Base-by-base conservation (phyloP, 2,329 filamentous ascomycete genomes). In the Neospermospora avenae region DNA sequence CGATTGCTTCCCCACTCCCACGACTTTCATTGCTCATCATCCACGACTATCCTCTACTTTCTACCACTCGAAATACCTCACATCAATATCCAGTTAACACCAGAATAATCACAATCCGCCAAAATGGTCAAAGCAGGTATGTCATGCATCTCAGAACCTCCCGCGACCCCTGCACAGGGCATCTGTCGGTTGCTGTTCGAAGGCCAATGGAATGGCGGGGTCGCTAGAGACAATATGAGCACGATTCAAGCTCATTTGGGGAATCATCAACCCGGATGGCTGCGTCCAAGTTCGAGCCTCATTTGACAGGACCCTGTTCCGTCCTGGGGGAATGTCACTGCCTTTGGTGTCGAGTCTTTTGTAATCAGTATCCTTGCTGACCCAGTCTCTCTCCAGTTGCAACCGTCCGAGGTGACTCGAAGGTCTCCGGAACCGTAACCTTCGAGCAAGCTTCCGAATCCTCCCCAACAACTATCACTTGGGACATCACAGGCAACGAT, bases 111-210 rank as follows among this genome's bases (percentile, higher is more conserved):
- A 58, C 59, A 65, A 70, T 69, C 60, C 74, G 80, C 81, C 89
- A 96, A 87, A 87, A 97, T 97, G 93, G 93, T 97, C 84, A 97
- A 96, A 86, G 93, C 93, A 81, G 91, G 91, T 96, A 86, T 75
- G 89, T 85, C 55, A 34, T 31, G 55, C 54, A 63, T 63, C 20
- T 61, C 10, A 44, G 18, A 44, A 57, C 61, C 42, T 52, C 41
- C 42, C 49, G 35, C 16, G 28, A 49, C 42, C 45, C 57, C 25
- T 61, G 55, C 34, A 35, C 13, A n/a, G n/a, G n/a, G n/a, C n/a
- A 45, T 45, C 59, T 52, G 42, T 60, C 22, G 22, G 52, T 59
- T 16, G 20, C 31, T 20, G 14, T 13, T 56, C 45, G 25, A 20
- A 24, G 22, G 46, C 61, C 63, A 68, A 70, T 68, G 65, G 70